Evolutionary conservation across 768 basidiomycete genomes (phyloP).

Genomic region (Lentinula guzmanii): DNA sequence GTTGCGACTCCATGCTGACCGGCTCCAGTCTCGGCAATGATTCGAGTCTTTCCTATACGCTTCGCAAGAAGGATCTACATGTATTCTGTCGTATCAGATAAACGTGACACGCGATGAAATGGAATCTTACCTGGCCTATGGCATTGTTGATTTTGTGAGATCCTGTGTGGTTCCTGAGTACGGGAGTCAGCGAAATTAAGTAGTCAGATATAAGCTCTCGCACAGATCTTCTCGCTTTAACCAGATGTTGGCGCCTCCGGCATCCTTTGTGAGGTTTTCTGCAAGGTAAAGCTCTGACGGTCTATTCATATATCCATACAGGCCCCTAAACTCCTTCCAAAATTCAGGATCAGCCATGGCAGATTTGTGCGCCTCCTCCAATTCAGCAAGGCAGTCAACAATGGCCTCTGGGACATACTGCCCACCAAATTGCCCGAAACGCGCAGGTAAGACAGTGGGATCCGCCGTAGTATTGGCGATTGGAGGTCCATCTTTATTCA

Average conservation of each 20-base stretch:
- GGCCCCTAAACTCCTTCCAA: slow-evolving; percentile 83
- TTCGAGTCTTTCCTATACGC: slow-evolving; percentile 90
- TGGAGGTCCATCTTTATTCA: slow-evolving; percentile 22
- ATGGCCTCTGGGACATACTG: slow-evolving; percentile 96
- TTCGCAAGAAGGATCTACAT: slow-evolving; percentile 88
- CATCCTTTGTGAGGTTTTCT: slow-evolving; percentile 82
- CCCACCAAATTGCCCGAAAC: slow-evolving; percentile 95
- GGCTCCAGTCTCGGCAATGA: slow-evolving; percentile 98
- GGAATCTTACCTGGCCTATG: slow-evolving; percentile 72
- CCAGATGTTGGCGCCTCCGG: slow-evolving; percentile 95
- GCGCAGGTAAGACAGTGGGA: slow-evolving; percentile 54
- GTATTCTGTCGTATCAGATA: slow-evolving; percentile 1
- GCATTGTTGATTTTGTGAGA: slow-evolving; percentile 99
- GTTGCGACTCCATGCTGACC: slow-evolving; percentile 99
- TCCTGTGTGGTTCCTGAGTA: slow-evolving; percentile 85
- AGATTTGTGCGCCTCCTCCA: slow-evolving; percentile 84
- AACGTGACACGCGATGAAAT: neutral
- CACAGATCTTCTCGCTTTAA: slow-evolving; percentile 92
- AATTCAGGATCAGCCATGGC: slow-evolving; percentile 88
- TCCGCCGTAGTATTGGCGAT: slow-evolving; percentile 25
- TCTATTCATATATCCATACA: slow-evolving; percentile 92
- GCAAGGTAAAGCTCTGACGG: slow-evolving; percentile 91
- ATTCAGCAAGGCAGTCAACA: slow-evolving; percentile 86
- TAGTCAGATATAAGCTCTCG: slow-evolving; percentile 17
- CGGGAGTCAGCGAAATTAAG: slow-evolving; percentile 1